Conservation (phyloP, 2,329 filamentous ascomycete genomes). For the Dothistroma pini region DNA sequence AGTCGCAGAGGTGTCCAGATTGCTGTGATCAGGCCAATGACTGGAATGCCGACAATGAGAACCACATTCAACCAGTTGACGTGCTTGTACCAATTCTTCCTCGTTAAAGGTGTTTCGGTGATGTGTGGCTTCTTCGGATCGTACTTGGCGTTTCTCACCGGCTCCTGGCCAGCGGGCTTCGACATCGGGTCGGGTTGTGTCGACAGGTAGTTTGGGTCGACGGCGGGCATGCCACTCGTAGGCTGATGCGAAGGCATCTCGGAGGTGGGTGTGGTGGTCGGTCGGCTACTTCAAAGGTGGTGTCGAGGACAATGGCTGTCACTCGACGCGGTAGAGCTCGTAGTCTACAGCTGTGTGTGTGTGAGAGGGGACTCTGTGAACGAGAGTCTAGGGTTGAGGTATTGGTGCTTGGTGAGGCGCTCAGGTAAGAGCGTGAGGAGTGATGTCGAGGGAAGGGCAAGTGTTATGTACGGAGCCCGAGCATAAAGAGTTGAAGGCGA, state of each 20-base stretch:
- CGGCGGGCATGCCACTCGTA: conserved; percentile 28
- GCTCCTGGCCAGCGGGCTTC: conserved; percentile 44
- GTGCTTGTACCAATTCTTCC: conserved; percentile 83
- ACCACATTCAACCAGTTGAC: conserved; percentile 89
- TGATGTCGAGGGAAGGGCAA: not conserved
- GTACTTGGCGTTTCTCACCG: conserved; percentile 51
- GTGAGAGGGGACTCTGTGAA: not conserved
- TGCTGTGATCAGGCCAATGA: conserved; percentile 68
- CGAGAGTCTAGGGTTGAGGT: not conserved
- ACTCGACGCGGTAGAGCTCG: not conserved
- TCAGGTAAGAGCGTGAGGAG: not conserved
- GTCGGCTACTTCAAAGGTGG: not conserved
- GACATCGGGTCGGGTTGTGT: conserved; percentile 42
- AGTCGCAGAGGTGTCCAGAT: conserved; percentile 72
- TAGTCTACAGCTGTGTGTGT: not conserved
- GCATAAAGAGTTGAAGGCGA: not conserved
- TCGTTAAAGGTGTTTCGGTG: conserved; percentile 74
- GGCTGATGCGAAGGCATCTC: conserved; percentile 53
- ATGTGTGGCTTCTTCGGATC: conserved; percentile 77
- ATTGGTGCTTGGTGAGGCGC: not conserved
- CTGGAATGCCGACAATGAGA: conserved; percentile 73
- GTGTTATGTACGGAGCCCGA: not conserved
- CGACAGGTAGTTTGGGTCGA: conserved; percentile 17
- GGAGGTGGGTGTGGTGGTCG: conserved; percentile 2
- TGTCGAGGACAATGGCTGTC: not conserved